Conservation (phyloP, 2,329 filamentous ascomycete species). For the Epichloe scottii region DNA sequence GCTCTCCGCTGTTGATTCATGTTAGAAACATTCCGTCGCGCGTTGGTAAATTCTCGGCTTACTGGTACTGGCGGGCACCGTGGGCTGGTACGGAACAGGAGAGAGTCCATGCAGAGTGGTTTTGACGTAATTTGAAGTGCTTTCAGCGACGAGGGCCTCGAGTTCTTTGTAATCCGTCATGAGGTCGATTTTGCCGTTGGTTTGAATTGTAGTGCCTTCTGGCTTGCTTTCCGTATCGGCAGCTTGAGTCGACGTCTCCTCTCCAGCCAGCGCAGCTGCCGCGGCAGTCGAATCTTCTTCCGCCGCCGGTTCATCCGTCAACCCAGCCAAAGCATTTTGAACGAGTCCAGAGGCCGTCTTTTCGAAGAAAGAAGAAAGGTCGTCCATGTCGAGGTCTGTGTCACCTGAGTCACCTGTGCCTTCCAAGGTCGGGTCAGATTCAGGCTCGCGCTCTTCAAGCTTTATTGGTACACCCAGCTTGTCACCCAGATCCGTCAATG, state of each 20-base stretch:
- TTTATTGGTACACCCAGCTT: slow-evolving; percentile 25
- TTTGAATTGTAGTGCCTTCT: slow-evolving; percentile 12
- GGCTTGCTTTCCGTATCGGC: slow-evolving; percentile 15
- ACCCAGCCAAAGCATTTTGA: slow-evolving; percentile 26
- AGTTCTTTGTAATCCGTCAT: slow-evolving; percentile 30
- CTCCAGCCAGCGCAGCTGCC: slow-evolving; percentile 10
- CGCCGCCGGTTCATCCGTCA: slow-evolving; percentile 17
- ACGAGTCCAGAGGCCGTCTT: slow-evolving; percentile 29
- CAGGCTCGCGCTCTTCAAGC: slow-evolving; percentile 14
- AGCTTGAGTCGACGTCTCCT: slow-evolving; percentile 12
- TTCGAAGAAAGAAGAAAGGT: slow-evolving; percentile 30
- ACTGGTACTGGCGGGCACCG: slow-evolving; percentile 27
- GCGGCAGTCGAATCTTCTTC: slow-evolving; percentile 5
- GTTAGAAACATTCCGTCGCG: background rate
- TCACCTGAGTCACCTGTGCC: slow-evolving; percentile 17
- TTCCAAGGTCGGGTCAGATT: slow-evolving; percentile 15
- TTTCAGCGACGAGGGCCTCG: slow-evolving; percentile 30
- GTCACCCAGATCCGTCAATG: slow-evolving; percentile 20
- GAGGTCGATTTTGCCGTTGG: slow-evolving; percentile 19
- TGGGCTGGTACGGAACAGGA: slow-evolving; percentile 29
- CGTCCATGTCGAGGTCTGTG: slow-evolving; percentile 25
- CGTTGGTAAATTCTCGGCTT: slow-evolving; percentile 7
- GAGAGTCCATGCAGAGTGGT: slow-evolving; percentile 31
- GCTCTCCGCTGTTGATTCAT: slow-evolving; percentile 15
- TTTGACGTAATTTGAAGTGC: slow-evolving; percentile 32